phyloP scores from a whole-genome alignment of 2,329 filamentous ascomycete species.

The Penicillium sp. region DNA sequence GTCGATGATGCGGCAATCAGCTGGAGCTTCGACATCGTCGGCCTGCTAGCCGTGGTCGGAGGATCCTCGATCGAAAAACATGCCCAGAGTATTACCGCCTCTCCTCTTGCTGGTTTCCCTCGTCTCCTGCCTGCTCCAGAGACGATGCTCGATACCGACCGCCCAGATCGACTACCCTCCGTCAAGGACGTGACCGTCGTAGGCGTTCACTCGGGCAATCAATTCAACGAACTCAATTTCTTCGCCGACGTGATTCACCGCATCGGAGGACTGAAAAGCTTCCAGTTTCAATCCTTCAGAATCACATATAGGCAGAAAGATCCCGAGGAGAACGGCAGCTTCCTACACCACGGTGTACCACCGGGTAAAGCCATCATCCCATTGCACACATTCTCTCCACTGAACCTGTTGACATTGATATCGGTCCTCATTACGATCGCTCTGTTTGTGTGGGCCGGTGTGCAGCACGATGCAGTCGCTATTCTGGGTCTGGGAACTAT shows the following conservation, averaged over 20 bases:
- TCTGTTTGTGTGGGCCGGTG: constrained; percentile 19
- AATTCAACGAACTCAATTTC: not conserved
- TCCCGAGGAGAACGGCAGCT: not conserved
- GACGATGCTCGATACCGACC: constrained; percentile 2
- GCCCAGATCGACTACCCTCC: not conserved
- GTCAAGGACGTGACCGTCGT: constrained; percentile 1
- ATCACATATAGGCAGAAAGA: not conserved
- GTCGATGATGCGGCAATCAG: not conserved
- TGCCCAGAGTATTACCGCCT: not conserved
- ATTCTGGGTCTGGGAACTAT: constrained; percentile 55
- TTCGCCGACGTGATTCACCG: constrained; percentile 1
- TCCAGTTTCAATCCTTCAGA: not conserved
- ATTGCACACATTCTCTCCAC: not conserved
- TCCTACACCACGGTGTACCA: not conserved
- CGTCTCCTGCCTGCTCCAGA: not conserved
- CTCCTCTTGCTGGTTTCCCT: not conserved
- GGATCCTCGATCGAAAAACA: constrained; percentile 1
- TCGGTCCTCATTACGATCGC: not conserved
- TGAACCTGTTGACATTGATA: not conserved
- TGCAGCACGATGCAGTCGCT: constrained; percentile 53
- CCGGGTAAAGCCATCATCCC: not conserved
- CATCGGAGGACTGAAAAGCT: not conserved
- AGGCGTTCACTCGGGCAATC: not conserved
- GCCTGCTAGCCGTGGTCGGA: constrained; percentile 1
- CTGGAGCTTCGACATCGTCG: constrained; percentile 6